Conservation (phyloP, 1,139 yeast genomes). For the Geotrichum aggregatum region DNA sequence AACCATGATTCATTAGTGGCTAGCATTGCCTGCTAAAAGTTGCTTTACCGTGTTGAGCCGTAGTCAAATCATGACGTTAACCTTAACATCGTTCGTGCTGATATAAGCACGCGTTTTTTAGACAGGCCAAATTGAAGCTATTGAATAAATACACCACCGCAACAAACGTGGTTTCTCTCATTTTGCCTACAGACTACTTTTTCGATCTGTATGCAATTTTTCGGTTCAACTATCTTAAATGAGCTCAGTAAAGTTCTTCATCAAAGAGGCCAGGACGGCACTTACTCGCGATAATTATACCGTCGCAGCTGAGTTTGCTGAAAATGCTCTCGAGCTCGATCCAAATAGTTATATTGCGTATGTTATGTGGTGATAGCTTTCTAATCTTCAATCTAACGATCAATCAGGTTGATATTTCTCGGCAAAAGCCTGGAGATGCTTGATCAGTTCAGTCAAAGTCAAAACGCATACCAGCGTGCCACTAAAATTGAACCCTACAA, state of each 20-base stretch:
- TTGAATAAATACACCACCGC: too few relatives aligned
- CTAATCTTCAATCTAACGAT: too few relatives aligned
- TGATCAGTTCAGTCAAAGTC: conserved; percentile 45
- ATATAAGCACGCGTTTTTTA: too few relatives aligned
- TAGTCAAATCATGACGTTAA: too few relatives aligned
- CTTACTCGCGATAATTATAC: conserved; percentile 52
- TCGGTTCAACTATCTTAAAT: neutral
- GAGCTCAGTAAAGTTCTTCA: conserved; percentile 21
- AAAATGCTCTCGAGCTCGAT: conserved; percentile 42
- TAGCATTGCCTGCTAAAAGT: too few relatives aligned
- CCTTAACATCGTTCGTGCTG: too few relatives aligned
- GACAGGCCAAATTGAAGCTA: too few relatives aligned
- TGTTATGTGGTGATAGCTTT: conserved; percentile 38
- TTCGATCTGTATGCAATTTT: too few relatives aligned
- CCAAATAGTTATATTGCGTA: conserved; percentile 59
- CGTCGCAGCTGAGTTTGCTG: conserved; percentile 28
- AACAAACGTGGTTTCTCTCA: too few relatives aligned
- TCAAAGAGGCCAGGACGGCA: conserved; percentile 41
- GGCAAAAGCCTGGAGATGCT: conserved; percentile 56
- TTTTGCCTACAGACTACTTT: too few relatives aligned
- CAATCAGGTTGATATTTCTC: conserved; percentile 34
- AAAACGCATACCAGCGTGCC: conserved; percentile 53
- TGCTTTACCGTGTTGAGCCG: too few relatives aligned
- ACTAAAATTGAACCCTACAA: conserved; percentile 52
- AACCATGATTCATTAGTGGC: too few relatives aligned